These are phyloP conservation scores for Penicillium sp. DNA, from an alignment of 2,329 filamentous ascomycete genomes.

Conservation along the genomic window DNA sequence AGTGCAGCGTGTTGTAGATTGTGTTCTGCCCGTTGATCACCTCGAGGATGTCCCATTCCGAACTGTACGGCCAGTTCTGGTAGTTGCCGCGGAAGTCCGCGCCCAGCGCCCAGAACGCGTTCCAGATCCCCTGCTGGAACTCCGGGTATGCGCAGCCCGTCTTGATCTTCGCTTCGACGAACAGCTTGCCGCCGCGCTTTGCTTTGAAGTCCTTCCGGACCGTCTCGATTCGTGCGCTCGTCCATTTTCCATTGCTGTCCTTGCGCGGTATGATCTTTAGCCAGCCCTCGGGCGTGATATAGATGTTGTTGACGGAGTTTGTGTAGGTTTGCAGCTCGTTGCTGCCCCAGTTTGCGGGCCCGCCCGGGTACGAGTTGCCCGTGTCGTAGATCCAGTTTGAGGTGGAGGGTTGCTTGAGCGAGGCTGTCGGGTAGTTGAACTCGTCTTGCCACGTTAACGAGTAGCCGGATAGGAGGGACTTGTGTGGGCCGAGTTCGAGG, in stretches of 20 bases:
- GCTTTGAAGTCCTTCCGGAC: slow-evolving; percentile 12
- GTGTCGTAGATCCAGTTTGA: slow-evolving; percentile 13
- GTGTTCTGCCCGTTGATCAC: slow-evolving; percentile 7
- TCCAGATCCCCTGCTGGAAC: slow-evolving; percentile 11
- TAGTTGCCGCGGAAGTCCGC: slow-evolving; percentile 8
- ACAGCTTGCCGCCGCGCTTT: slow-evolving; percentile 16
- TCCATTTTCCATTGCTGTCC: background rate
- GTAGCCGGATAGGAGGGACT: slow-evolving; percentile 10
- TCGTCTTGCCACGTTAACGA: slow-evolving; percentile 17
- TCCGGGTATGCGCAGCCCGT: slow-evolving; percentile 1
- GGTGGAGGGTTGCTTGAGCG: background rate
- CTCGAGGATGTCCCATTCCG: slow-evolving; percentile 15
- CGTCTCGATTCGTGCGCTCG: slow-evolving; percentile 12
- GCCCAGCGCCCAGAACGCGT: slow-evolving; percentile 12
- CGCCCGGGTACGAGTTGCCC: slow-evolving; percentile 5
- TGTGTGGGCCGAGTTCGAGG: background rate
- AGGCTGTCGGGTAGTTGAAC: slow-evolving; percentile 1
- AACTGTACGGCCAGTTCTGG: slow-evolving; percentile 9
- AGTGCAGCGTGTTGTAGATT: slow-evolving; percentile 5
- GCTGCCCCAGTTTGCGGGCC: slow-evolving; percentile 8
- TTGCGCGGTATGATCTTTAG: slow-evolving; percentile 3
- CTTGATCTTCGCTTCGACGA: slow-evolving; percentile 7
- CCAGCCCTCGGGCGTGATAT: background rate
- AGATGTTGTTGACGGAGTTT: background rate
- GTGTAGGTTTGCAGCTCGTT: slow-evolving; percentile 15